Evolutionary conservation across 495 filamentous ascomycete genomes (phyloP), one percentile per base, ranked within the genome.

Genomic region (Xylaria venustula): DNA sequence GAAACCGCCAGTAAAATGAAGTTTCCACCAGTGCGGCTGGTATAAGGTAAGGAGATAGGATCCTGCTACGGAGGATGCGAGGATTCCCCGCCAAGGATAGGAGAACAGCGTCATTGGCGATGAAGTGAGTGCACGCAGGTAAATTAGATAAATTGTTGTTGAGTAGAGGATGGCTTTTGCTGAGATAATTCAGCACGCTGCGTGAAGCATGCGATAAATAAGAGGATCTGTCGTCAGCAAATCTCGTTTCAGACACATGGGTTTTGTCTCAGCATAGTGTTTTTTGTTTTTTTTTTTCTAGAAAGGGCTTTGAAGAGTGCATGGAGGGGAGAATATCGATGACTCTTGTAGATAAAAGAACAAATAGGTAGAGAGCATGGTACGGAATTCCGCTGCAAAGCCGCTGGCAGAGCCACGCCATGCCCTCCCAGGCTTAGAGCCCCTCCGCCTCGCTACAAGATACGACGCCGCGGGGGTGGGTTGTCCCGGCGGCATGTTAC

Each of bases 1-100:
- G 25, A 73, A 75, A 40, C 54, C 54, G 51, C 54, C n/a, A 12
- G 72, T 0, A 1, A 75, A 68, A 6, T 60, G 25, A 11, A 48
- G 49, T 12, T 49, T 54, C n/a, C 66, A 71, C 71, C 67, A 73
- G 51, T 63, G 32, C 17, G 67, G 48, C 25, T 59, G 62, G 50
- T 61, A 51, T 7, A 66, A 70, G 11, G 71, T 68, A n/a, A 72
- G 22, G n/a, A 76, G 47, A 42, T 75, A 78, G 7, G 71, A 68
- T 19, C 62, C 64, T 11, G 49, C 61, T 14, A 73, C 51, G 20
- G 75, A 70, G 47, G 63, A 37, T 28, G 62, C 63, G 8, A 62
- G n/a, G 11, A 72, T 54, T 7, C 50, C 20, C n/a, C 58, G 54
- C 52, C 63, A 73, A 4, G 70, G 67, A 9, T 69, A 59, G 4